Conservation (phyloP, 176 grass and related monocot genomes). For the Themeda triandra region DNA sequence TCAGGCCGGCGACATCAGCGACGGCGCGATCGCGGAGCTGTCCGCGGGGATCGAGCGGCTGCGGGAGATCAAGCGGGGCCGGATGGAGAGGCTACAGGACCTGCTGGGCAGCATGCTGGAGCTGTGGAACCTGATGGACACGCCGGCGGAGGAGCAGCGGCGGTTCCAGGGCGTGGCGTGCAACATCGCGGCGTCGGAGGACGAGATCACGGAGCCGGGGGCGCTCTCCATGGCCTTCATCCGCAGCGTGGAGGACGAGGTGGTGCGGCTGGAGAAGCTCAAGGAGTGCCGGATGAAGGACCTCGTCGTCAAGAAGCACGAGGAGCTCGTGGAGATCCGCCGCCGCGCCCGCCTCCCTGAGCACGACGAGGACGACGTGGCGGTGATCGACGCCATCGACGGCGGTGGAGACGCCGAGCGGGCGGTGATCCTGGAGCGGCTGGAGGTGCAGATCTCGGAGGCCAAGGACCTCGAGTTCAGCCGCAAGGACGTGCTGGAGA, state of each 20-base stretch:
- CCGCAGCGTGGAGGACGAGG: conserved; percentile 61
- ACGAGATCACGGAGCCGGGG: conserved; percentile 68
- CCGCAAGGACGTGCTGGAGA: conserved; percentile 76
- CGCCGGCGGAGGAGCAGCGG: conserved; percentile 82
- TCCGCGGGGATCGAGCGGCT: conserved; percentile 47
- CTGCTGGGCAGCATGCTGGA: conserved; percentile 71
- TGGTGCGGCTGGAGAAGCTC: conserved; percentile 71
- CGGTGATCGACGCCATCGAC: conserved; percentile 40
- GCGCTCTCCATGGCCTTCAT: conserved; percentile 64
- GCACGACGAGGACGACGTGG: conserved; percentile 9
- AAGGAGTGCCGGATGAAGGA: conserved; percentile 81
- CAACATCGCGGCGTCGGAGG: conserved; percentile 89
- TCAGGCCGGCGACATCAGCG: conserved; percentile 35
- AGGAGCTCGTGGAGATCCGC: conserved; percentile 69
- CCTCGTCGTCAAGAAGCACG: conserved; percentile 62
- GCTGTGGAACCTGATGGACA: conserved; percentile 94
- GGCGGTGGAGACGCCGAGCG: conserved; percentile 43
- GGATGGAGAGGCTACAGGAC: conserved; percentile 91
- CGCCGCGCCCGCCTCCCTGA: conserved; percentile 44
- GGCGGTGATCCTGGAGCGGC: conserved; percentile 47
- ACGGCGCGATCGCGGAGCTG: conserved; percentile 41
- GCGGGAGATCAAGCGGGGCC: conserved; percentile 50
- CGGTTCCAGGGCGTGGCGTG: conserved; percentile 77
- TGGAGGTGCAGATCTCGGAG: conserved; percentile 69
- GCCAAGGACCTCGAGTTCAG: conserved; percentile 68